A percentile compares a stretch with the other conserved stretches of the same genome.
Evolutionary conservation across 768 basidiomycete species (phyloP).

Genomic region (Russula earlei): DNA sequence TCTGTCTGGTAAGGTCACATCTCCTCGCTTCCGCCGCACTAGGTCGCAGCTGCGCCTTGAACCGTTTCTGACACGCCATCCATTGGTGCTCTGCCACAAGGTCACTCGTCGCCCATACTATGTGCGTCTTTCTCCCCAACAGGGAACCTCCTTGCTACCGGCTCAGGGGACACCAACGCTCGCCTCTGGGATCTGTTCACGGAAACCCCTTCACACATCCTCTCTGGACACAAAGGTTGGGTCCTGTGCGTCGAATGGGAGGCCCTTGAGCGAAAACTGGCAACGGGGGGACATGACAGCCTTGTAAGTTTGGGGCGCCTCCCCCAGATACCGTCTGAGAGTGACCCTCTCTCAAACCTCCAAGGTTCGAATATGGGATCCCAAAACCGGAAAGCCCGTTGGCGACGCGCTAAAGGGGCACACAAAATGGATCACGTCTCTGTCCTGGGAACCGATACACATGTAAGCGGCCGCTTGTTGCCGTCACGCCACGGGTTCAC

Average conservation of each 20-base stretch:
- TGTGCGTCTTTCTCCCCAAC: slow-evolving; percentile 96
- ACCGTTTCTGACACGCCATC: neutral
- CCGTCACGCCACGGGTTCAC: neutral
- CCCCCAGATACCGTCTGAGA: neutral
- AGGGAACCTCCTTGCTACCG: slow-evolving; percentile 83
- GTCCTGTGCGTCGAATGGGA: slow-evolving; percentile 98
- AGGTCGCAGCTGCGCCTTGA: neutral
- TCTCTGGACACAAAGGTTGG: slow-evolving; percentile 90
- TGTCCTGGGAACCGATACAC: slow-evolving; percentile 95
- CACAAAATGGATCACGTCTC: slow-evolving; percentile 90
- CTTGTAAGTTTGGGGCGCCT: slow-evolving; percentile 46
- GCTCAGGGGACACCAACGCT: slow-evolving; percentile 88
- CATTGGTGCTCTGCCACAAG: slow-evolving; percentile 30
- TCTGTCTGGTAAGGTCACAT: slow-evolving; percentile 51
- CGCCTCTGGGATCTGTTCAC: slow-evolving; percentile 92
- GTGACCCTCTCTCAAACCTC: neutral
- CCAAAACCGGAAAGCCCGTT: slow-evolving; percentile 78
- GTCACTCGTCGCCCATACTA: slow-evolving; percentile 86
- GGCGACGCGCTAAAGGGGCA: slow-evolving; percentile 90
- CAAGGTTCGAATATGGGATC: slow-evolving; percentile 84
- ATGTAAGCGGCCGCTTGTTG: slow-evolving; percentile 41
- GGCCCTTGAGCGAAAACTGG: slow-evolving; percentile 79
- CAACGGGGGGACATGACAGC: slow-evolving; percentile 91
- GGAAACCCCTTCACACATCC: slow-evolving; percentile 81
- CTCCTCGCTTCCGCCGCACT: neutral